These are phyloP conservation scores for Apium graveolens DNA, from an alignment of 129 eudicot genomes.

Conservation along the genomic window DNA sequence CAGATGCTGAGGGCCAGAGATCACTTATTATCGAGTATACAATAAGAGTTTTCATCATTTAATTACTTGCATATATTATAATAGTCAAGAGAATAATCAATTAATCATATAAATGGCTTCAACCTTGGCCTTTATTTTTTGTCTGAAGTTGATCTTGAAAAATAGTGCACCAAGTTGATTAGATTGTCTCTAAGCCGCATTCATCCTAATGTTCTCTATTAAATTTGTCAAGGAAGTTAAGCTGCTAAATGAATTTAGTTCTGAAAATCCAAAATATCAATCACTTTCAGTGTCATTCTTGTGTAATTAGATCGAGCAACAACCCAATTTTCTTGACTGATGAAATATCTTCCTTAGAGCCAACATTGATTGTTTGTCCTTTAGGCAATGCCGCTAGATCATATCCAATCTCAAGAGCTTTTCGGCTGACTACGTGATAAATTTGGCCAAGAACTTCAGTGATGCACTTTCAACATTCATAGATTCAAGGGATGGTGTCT, in stretches of 20 bases:
- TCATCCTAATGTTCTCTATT: too few species aligned
- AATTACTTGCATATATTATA: too few species aligned
- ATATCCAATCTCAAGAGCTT: constrained; percentile 54
- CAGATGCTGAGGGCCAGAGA: too few species aligned
- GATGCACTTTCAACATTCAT: constrained; percentile 62
- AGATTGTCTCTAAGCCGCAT: too few species aligned
- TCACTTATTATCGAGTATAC: too few species aligned
- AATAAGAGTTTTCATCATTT: too few species aligned
- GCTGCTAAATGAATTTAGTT: not conserved
- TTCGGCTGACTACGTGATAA: constrained; percentile 57
- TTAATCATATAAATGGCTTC: too few species aligned
- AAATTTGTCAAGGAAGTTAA: not conserved
- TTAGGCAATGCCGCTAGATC: constrained; percentile 49
- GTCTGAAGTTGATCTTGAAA: too few species aligned
- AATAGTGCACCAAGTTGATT: too few species aligned
- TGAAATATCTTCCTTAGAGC: constrained; percentile 47
- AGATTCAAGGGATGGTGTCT: constrained; percentile 65
- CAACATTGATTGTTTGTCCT: constrained; percentile 56
- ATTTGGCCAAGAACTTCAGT: constrained; percentile 59
- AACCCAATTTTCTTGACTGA: constrained; percentile 56
- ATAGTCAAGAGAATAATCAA: too few species aligned
- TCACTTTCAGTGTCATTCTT: not conserved
- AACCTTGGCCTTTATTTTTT: too few species aligned
- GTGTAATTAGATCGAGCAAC: constrained; percentile 43
- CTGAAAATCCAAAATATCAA: not conserved